Conservation (phyloP, 169 alveolate species). For the Eimeria sp. region DNA sequence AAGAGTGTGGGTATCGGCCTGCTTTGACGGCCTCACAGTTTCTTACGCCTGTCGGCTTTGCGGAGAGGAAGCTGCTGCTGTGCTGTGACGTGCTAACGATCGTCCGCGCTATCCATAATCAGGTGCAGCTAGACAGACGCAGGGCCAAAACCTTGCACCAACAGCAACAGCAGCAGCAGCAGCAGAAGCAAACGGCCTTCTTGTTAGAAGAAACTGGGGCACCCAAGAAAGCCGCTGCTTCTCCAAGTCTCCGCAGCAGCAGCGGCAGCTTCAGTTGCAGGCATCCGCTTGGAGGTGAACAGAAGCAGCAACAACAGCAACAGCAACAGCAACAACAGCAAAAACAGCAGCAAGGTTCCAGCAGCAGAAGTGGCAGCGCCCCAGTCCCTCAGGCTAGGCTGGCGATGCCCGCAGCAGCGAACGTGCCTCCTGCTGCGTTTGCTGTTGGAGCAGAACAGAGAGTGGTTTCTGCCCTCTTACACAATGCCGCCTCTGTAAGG, state of each 20-base stretch:
- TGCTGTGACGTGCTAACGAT: conserved; percentile 63
- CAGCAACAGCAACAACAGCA: too few relatives aligned
- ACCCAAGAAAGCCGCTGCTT: background rate
- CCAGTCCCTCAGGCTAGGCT: conserved; percentile 2
- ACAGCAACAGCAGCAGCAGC: conserved; percentile 13
- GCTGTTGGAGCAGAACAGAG: background rate
- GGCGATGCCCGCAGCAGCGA: background rate
- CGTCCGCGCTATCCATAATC: conserved; percentile 60
- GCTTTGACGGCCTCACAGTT: conserved; percentile 75
- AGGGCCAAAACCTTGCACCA: background rate
- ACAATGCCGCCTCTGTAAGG: conserved; percentile 11
- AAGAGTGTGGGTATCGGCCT: conserved; percentile 75
- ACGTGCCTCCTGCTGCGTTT: background rate
- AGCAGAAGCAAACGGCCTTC: conserved; percentile 9
- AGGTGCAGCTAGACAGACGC: conserved; percentile 15
- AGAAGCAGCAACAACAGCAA: too few relatives aligned
- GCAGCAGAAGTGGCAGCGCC: conserved; percentile 5
- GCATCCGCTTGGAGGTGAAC: background rate
- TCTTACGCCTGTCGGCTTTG: conserved; percentile 62
- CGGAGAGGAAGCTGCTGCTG: conserved; percentile 68
- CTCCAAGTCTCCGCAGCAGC: background rate
- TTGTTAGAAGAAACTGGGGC: background rate
- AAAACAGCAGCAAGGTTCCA: too few relatives aligned
- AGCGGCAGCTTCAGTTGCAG: conserved; percentile 16
- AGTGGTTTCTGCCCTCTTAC: conserved; percentile 5